Evolutionary conservation across 139 green algal genomes (phyloP), one percentile per base, ranked within the genome.

Genomic region (Yamagishiella unicocca): DNA sequence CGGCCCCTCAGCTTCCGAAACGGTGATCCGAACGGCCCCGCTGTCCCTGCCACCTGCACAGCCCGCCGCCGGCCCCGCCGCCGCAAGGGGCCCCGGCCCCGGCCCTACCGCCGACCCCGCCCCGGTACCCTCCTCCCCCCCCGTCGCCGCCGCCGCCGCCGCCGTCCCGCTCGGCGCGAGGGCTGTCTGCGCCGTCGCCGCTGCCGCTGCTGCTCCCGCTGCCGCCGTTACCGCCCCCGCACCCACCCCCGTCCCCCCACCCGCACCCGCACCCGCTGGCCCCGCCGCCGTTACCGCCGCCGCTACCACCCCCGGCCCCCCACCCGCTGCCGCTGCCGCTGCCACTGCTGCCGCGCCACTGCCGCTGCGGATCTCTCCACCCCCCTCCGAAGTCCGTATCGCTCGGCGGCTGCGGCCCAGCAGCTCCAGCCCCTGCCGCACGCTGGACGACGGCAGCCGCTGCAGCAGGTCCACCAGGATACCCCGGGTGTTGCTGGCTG

Each of bases 391-490:
- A 8, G 22, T 14, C 33, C 33, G 38, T 12, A 78, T 54, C 21
- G 4, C 38, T 6, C 70, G 70, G 38, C 70, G 70, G 21, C 37
- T 78, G 70, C 70, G 70, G 22, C 38, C 70, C 70, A 78, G 14
- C 5, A 78, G 37, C 37, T 78, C 70, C 38, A 78, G 38, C 25
- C 70, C 70, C 35, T 53, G 38, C 33, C 70, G 70, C 33, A 78
- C 10, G 4, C 25, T 78, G 38, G 38, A 22, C 14, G 70, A 78
- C 8, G 70, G 70, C 70, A 78, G 21, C 40, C 70, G 70, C 4
- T 78, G 70, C 37, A 78, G 27, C 21, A 78, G 42, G 22, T 53
- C 70, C 5, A 17, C 38, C 38, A 78, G 70, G 22, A 78, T 19
- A 38, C 70, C 42, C 40, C 70, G 40, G 17, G 37, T 25, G 70